Conservation (phyloP, 805 yeast species). For the Monosporozyma servazzii region DNA sequence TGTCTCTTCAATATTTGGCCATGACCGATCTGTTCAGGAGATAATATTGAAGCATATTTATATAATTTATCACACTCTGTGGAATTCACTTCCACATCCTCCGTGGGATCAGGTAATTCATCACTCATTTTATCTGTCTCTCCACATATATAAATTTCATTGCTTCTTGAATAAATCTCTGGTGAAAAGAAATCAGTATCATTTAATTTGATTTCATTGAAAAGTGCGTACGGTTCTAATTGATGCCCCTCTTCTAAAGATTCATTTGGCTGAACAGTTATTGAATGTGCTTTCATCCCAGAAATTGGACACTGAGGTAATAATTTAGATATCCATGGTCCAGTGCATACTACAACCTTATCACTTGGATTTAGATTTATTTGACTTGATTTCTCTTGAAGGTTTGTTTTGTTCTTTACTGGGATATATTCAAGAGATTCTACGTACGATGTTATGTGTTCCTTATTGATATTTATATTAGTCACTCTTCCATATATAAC, state of each 20-base stretch:
- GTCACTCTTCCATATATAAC: constrained; percentile 77
- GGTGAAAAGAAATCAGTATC: constrained; percentile 70
- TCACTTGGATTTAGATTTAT: constrained; percentile 34
- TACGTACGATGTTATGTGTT: background rate
- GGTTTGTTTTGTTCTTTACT: background rate
- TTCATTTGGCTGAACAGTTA: constrained; percentile 73
- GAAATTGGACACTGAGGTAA: constrained; percentile 90
- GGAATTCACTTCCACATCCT: constrained; percentile 80
- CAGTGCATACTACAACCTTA: constrained; percentile 76
- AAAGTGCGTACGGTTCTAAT: constrained; percentile 89
- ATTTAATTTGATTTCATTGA: constrained; percentile 80
- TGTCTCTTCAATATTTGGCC: constrained; percentile 78
- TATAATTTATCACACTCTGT: constrained; percentile 85
- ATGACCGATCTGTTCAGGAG: constrained; percentile 48
- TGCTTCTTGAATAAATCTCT: constrained; percentile 88
- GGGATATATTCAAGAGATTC: background rate
- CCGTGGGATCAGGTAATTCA: constrained; percentile 88
- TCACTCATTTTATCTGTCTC: constrained; percentile 82
- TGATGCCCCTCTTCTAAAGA: constrained; percentile 30
- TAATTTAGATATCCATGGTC: constrained; percentile 94
- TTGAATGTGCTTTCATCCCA: constrained; percentile 90
- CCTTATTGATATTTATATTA: constrained; percentile 27
- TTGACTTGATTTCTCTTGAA: background rate
- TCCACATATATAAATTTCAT: constrained; percentile 95
- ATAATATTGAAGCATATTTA: constrained; percentile 66